Conservation (phyloP, 2,329 filamentous ascomycete genomes). For the Fusarium haematococcum region DNA sequence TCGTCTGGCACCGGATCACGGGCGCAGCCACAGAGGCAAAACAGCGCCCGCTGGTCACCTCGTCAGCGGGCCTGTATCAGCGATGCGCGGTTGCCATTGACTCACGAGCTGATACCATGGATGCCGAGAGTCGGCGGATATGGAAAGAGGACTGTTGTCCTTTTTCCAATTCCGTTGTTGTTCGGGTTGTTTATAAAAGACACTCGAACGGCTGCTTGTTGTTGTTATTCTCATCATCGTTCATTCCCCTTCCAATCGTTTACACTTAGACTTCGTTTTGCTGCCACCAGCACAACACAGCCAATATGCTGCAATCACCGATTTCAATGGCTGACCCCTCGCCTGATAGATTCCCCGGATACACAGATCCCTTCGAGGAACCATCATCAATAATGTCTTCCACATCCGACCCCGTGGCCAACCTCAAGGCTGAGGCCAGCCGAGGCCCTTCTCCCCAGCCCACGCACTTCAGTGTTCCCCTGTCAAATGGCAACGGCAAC, state of each 20-base stretch:
- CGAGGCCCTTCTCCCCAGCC: slow-evolving; percentile 88
- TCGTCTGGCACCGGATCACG: slow-evolving; percentile 26
- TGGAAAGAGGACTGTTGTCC: slow-evolving; percentile 22
- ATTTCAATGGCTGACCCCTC: slow-evolving; percentile 56
- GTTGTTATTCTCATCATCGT: slow-evolving; percentile 12
- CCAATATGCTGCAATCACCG: slow-evolving; percentile 53
- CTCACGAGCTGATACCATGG: slow-evolving; percentile 20
- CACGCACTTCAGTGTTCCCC: slow-evolving; percentile 82
- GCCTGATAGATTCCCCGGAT: slow-evolving; percentile 59
- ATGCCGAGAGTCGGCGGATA: slow-evolving; percentile 18
- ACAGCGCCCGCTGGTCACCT: slow-evolving; percentile 18
- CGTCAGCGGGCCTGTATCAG: slow-evolving; percentile 34
- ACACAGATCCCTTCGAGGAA: slow-evolving; percentile 55
- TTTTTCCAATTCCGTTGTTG: slow-evolving; percentile 15
- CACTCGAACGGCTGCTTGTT: slow-evolving; percentile 12
- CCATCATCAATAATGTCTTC: slow-evolving; percentile 47
- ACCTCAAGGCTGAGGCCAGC: slow-evolving; percentile 55
- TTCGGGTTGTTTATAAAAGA: slow-evolving; percentile 38
- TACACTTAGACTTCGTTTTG: slow-evolving; percentile 15
- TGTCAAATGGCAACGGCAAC: slow-evolving; percentile 54
- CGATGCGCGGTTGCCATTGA: slow-evolving; percentile 14
- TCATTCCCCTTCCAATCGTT: slow-evolving; percentile 18
- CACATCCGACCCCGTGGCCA: slow-evolving; percentile 56
- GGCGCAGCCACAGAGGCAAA: slow-evolving; percentile 27
- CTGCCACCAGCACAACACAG: slow-evolving; percentile 20